Evolutionary conservation across 176 grass and related monocot genomes (phyloP).

Genomic region (Avena insularis): DNA sequence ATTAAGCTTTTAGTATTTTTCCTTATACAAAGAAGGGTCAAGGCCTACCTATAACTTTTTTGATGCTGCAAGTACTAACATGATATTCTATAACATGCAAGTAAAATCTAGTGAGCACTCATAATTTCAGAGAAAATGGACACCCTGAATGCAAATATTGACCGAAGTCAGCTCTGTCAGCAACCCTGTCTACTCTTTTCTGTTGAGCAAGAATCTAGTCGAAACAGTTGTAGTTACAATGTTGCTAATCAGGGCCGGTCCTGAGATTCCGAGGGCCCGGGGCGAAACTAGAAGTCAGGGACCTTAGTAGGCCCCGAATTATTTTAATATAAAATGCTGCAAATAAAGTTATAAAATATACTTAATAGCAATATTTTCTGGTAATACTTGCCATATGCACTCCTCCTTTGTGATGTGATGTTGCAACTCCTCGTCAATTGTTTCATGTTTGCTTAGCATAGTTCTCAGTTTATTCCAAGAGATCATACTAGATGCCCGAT

Average conservation of each 20-base stretch:
- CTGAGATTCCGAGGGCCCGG: too few relatives aligned
- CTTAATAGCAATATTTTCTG: too few relatives aligned
- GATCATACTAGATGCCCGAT: too few relatives aligned
- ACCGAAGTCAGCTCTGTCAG: neutral
- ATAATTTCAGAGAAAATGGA: constrained; percentile 14
- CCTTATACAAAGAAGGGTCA: neutral
- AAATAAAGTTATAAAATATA: too few relatives aligned
- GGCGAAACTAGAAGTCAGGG: too few relatives aligned
- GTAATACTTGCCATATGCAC: too few relatives aligned
- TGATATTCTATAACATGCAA: neutral
- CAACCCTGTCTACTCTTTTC: neutral
- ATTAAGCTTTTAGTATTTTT: constrained; percentile 17
- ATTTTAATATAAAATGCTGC: too few relatives aligned
- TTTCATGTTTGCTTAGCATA: too few relatives aligned
- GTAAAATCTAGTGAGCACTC: neutral
- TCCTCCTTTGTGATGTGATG: too few relatives aligned
- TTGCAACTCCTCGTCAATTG: too few relatives aligned
- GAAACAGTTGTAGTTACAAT: neutral
- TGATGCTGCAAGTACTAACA: neutral
- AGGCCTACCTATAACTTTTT: neutral
- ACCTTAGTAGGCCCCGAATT: too few relatives aligned
- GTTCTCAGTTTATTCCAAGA: too few relatives aligned
- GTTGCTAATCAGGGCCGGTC: neutral
- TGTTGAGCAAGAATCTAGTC: neutral
- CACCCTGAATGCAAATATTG: neutral